Evolutionary conservation across 495 filamentous ascomycete genomes (phyloP).

Genomic region (Baudoinia panamericana): DNA sequence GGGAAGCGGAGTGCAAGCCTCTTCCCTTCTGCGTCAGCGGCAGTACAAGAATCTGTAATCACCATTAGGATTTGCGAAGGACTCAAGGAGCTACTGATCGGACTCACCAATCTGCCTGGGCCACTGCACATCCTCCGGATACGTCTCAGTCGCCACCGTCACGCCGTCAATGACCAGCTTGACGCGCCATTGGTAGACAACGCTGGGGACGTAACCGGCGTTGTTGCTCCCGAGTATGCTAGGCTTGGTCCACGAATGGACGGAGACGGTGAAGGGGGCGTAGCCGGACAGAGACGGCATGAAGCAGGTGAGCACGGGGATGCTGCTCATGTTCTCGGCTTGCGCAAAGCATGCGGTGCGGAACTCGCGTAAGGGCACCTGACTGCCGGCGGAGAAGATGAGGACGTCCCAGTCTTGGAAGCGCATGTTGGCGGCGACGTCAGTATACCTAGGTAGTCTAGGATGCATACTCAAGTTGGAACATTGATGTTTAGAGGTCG

Average conservation of each 20-base stretch:
- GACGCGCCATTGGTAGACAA: slow-evolving; percentile 44
- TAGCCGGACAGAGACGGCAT: slow-evolving; percentile 51
- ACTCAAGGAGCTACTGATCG: too few relatives aligned
- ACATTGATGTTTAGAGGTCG: too few relatives aligned
- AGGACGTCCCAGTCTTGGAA: slow-evolving; percentile 81
- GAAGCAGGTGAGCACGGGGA: slow-evolving; percentile 67
- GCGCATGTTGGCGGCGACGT: slow-evolving; percentile 65
- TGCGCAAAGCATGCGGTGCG: slow-evolving; percentile 68
- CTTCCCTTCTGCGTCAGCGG: background rate
- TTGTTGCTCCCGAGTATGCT: slow-evolving; percentile 41
- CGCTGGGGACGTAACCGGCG: slow-evolving; percentile 46
- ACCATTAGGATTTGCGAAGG: background rate
- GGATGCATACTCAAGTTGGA: too few relatives aligned
- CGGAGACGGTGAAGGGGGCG: slow-evolving; percentile 57
- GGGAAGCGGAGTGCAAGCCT: slow-evolving; percentile 43
- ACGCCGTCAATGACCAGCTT: slow-evolving; percentile 59
- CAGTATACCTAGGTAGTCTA: too few relatives aligned
- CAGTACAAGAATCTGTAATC: background rate
- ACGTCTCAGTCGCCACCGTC: slow-evolving; percentile 1
- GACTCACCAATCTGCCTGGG: slow-evolving; percentile 12
- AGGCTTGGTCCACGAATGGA: slow-evolving; percentile 70
- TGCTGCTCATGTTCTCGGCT: slow-evolving; percentile 38
- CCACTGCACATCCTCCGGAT: slow-evolving; percentile 2
- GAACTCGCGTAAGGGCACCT: slow-evolving; percentile 73
- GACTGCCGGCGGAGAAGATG: slow-evolving; percentile 52